Conservation (phyloP, 345 rosid species). For the Turnera subulata region DNA sequence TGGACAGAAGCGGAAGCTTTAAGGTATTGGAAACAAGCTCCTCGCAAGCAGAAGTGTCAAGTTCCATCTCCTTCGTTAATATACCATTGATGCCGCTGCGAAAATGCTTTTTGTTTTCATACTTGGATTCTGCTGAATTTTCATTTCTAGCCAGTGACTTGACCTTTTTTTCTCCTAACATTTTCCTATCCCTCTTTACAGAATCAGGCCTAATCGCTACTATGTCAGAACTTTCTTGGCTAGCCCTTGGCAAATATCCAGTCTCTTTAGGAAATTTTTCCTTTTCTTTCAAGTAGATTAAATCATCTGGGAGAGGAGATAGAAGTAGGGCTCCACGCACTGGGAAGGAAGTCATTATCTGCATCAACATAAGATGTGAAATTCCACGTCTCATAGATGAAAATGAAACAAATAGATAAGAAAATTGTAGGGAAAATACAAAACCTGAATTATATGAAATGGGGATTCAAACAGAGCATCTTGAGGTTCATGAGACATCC, state of each 20-base stretch:
- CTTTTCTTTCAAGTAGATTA: conserved; percentile 46
- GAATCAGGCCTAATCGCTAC: conserved; percentile 32
- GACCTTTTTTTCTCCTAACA: conserved; percentile 36
- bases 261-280: conserved; percentile 35
- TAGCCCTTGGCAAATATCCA: conserved; percentile 26
- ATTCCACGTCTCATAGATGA: conserved; percentile 15
- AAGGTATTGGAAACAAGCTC: conserved; percentile 61
- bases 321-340: conserved; percentile 43
- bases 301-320: conserved; percentile 77
- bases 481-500: conserved; percentile 43
- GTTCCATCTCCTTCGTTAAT: conserved; percentile 37
- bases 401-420: conserved; percentile 15
- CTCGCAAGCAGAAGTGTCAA: conserved; percentile 46
- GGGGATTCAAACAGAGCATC: conserved; percentile 58
- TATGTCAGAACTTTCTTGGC: conserved; percentile 19
- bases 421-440: conserved; percentile 23
- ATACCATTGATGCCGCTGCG: conserved; percentile 23
- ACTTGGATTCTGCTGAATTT: conserved; percentile 35
- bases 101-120: conserved; percentile 28
- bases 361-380: conserved; percentile 30
- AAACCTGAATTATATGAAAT: conserved; percentile 62
- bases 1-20: conserved; percentile 66
- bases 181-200: conserved; percentile 39
- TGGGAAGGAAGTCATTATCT: conserved; percentile 76
- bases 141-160: conserved; percentile 41